These are phyloP conservation scores for Trichoderma oligosporum DNA, from an alignment of 2,329 filamentous ascomycete genomes.

Conservation along the genomic window DNA sequence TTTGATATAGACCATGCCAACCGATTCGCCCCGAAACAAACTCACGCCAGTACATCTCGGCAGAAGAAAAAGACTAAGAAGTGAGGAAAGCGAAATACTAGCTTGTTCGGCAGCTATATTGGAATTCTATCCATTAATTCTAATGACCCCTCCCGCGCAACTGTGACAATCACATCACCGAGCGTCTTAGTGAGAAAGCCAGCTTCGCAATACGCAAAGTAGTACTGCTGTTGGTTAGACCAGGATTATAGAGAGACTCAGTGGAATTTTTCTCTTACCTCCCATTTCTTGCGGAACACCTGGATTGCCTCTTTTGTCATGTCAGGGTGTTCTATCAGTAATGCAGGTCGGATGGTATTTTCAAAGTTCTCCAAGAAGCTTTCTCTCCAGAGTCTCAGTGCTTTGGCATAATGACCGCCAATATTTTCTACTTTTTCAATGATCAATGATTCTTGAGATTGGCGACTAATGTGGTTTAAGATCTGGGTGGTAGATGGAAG, in stretches of 20 bases:
- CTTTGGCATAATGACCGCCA: slow-evolving; percentile 68
- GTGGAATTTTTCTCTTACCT: slow-evolving; percentile 40
- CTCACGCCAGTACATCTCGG: slow-evolving; percentile 21
- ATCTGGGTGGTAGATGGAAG: slow-evolving; percentile 57
- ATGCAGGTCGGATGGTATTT: slow-evolving; percentile 38
- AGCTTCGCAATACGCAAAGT: slow-evolving; percentile 72
- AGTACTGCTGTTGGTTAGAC: slow-evolving; percentile 49
- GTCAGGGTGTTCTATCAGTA: slow-evolving; percentile 53
- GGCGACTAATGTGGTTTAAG: slow-evolving; percentile 56
- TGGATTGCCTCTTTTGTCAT: slow-evolving; percentile 61
- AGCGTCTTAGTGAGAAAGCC: slow-evolving; percentile 69
- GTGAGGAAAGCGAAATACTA: background rate
- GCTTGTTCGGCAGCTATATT: slow-evolving; percentile 36
- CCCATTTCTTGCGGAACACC: slow-evolving; percentile 68
- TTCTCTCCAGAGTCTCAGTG: slow-evolving; percentile 64
- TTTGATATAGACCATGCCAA: slow-evolving; percentile 80
- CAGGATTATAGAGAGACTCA: background rate
- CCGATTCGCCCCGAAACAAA: slow-evolving; percentile 50
- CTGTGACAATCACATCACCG: slow-evolving; percentile 69
- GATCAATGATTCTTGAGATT: slow-evolving; percentile 59
- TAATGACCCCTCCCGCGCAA: slow-evolving; percentile 60
- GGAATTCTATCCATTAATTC: slow-evolving; percentile 70
- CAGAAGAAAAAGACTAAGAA: slow-evolving; percentile 42
- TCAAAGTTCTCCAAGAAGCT: slow-evolving; percentile 43
- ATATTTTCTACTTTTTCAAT: slow-evolving; percentile 69